Evolutionary conservation across 305 asterid species (phyloP).

Genomic region (Plantago coronopus): DNA sequence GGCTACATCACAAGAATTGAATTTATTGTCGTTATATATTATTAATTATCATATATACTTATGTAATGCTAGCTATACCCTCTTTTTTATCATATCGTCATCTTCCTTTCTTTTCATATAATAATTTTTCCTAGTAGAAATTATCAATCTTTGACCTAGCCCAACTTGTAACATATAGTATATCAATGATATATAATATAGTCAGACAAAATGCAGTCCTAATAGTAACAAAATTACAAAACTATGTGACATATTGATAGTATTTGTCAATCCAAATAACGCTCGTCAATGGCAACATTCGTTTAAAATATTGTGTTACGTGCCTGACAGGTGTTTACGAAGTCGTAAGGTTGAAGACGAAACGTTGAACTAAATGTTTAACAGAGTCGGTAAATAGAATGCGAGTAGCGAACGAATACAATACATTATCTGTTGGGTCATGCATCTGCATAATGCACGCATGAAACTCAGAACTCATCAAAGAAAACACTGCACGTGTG

Average conservation of each 20-base stretch:
- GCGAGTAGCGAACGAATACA: too few relatives aligned
- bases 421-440: background rate
- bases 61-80: too few relatives aligned
- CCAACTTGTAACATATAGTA: background rate
- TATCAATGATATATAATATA: background rate
- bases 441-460: slow-evolving; percentile 24
- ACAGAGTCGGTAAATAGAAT: too few relatives aligned
- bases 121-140: background rate
- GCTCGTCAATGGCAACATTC: too few relatives aligned
- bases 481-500: slow-evolving; percentile 4
- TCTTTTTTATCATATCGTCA: too few relatives aligned
- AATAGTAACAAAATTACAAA: background rate
- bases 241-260: background rate
- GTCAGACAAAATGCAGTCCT: slow-evolving; percentile 19
- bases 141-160: slow-evolving; percentile 16
- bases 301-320: too few relatives aligned
- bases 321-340: too few relatives aligned
- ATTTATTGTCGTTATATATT: slow-evolving; percentile 2
- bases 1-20: slow-evolving; percentile 17
- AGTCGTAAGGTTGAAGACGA: too few relatives aligned
- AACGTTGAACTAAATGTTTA: too few relatives aligned
- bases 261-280: too few relatives aligned
- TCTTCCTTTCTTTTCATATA: too few relatives aligned
- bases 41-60: too few relatives aligned
- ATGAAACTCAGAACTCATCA: slow-evolving; percentile 9